These are phyloP conservation scores for Citrus australasica DNA, from an alignment of 345 rosid species.

Conservation along the genomic window DNA sequence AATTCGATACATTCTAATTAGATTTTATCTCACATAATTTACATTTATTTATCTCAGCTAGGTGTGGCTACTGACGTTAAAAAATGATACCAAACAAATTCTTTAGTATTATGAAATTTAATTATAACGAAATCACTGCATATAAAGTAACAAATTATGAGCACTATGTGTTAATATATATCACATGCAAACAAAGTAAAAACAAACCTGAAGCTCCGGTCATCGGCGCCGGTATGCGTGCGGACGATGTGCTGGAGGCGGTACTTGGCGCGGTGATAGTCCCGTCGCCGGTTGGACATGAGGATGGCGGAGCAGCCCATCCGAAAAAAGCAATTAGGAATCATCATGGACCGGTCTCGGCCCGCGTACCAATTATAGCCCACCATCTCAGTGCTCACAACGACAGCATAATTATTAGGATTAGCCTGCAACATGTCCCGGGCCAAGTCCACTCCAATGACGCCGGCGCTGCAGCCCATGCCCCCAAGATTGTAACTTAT, in stretches of 20 bases:
- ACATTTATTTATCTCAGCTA: no score
- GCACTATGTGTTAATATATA: no score
- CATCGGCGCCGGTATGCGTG: conserved; percentile 92
- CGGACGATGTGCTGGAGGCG: conserved; percentile 85
- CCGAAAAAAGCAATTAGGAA: conserved; percentile 83
- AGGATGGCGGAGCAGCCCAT: conserved; percentile 92
- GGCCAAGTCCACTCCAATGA: conserved; percentile 80
- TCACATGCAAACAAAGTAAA: neutral
- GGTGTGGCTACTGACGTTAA: no score
- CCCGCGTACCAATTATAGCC: conserved; percentile 92
- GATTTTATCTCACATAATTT: no score
- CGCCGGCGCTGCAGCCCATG: conserved; percentile 94
- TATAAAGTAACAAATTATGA: no score
- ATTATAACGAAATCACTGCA: no score
- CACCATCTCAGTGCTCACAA: conserved; percentile 93
- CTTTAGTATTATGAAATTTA: no score
- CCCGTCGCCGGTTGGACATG: conserved; percentile 77
- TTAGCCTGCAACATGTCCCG: conserved; percentile 92
- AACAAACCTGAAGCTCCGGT: conserved; percentile 86
- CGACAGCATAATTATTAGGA: conserved; percentile 74
- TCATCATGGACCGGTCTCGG: conserved; percentile 69
- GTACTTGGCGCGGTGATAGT: conserved; percentile 72
- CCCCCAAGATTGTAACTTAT: conserved; percentile 92
- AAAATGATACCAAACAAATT: no score
- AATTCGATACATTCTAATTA: no score